A percentile compares a stretch with the other conserved stretches of the same genome.
phyloP scores from a whole-genome alignment of 805 yeast genomes.

The Lachancea waltii region DNA sequence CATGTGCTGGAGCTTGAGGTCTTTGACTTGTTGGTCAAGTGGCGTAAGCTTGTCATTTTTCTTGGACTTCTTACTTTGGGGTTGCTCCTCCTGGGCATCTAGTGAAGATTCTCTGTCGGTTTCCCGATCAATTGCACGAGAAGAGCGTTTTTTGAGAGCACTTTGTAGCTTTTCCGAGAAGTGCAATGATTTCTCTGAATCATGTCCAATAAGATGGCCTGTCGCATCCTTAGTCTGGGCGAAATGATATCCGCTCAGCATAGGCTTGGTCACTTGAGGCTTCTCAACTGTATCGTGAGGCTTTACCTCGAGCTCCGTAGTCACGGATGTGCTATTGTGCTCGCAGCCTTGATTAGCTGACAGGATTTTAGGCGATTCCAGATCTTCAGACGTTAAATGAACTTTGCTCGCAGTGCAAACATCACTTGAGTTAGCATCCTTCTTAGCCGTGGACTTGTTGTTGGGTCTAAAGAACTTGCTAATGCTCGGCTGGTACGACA shows the following conservation, averaged over 20 bases:
- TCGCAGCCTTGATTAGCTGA: no score
- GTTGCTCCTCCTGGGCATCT: conserved; percentile 1
- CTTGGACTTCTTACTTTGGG: conserved; percentile 4
- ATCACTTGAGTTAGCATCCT: not conserved
- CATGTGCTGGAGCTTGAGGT: conserved; percentile 49
- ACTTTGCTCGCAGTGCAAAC: no score
- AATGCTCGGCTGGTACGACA: conserved; percentile 28
- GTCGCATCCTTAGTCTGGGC: not conserved
- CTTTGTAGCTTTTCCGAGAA: conserved; percentile 2
- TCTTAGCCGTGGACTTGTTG: conserved; percentile 3
- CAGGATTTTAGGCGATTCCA: no score
- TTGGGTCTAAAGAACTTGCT: conserved; percentile 26
- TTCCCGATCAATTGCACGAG: not conserved
- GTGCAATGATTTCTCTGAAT: not conserved
- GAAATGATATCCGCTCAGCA: not conserved
- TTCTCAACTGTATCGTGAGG: not conserved
- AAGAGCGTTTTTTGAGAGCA: conserved; percentile 1
- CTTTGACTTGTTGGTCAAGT: conserved; percentile 68
- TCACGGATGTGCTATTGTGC: not conserved
- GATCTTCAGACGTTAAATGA: no score
- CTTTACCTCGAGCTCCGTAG: not conserved
- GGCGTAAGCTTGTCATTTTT: conserved; percentile 48
- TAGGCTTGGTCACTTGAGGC: not conserved
- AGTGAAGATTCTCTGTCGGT: conserved; percentile 1
- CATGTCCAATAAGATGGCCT: not conserved